Evolutionary conservation across 768 basidiomycete genomes (phyloP), one percentile per base, ranked within the genome.

Genomic region (Polyporus arcularius): DNA sequence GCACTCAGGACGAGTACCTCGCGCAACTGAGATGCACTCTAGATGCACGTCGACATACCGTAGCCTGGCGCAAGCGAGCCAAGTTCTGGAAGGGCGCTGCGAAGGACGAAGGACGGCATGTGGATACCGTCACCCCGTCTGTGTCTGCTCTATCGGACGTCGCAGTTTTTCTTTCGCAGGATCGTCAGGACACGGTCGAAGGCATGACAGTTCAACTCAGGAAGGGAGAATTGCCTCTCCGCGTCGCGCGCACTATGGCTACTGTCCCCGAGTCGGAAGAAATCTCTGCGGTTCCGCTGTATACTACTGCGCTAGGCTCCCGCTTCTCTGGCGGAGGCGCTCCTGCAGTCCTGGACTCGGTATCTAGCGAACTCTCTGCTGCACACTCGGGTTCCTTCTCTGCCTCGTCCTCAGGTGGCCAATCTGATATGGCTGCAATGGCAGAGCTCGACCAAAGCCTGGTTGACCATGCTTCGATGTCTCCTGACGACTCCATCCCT

Each of bases 1-100:
- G 70, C 8, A 58, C 70, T 41, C 65, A 63, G 48, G 60, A 50
- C 35, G 68, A 68, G 40, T 71, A 71, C 48, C 55, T 62, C 21
- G 67, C 70, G 40, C 70, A 71, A 62, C 66, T 71, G 57, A 41
- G 59, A 21, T 67, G 66, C 60, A 68, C 70, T 52, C 66, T 71
- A 16, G 50, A 43, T 26, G 70, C 70, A 40, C 57, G 70, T 3
- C 40, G 60, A 39, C 61, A 66, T 12, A 41, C 61, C 15, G 56
- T 61, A 21, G 65, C 50, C 9, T 71, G 66, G 70, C 56, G 60
- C 28, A 60, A 55, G 56, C 46, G 59, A 15, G 65, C 68, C 21
- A 54, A 32, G 53, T 71, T 67, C 46, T 71, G 70, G 70, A 65
- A 64, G 57, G 51, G 53, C 12, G 60, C 38, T 50, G 70, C 70